A percentile compares a stretch with the other conserved stretches of the same genome.
phyloP scores from a whole-genome alignment of 768 basidiomycete genomes.

The Mycena latifolia region DNA sequence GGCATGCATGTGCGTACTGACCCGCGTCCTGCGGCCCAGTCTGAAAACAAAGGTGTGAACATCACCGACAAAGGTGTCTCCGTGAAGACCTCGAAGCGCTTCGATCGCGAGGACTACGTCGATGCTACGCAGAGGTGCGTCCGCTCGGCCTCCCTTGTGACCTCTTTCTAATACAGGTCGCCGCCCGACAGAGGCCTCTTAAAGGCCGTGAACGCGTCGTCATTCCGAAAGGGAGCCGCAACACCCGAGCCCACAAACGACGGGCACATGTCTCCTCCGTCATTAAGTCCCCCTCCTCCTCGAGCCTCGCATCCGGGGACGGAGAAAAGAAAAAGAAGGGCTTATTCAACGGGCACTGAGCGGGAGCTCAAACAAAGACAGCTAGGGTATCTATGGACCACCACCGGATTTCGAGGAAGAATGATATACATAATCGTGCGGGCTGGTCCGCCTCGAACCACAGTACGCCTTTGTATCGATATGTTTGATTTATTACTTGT shows the following conservation, averaged over 20 bases:
- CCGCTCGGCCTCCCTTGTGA: not conserved
- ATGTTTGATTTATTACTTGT: constrained; percentile 8
- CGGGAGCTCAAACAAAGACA: not conserved
- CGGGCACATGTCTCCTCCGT: constrained; percentile 28
- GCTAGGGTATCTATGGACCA: not conserved
- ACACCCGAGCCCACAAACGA: constrained; percentile 1
- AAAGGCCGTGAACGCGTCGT: constrained; percentile 62
- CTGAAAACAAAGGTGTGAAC: constrained; percentile 68
- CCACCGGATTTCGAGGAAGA: not conserved
- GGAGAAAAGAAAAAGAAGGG: constrained; percentile 46
- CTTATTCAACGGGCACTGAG: constrained; percentile 21
- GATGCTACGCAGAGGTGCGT: constrained; percentile 80
- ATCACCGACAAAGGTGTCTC: constrained; percentile 73
- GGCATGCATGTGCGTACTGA: not conserved
- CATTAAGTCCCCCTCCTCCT: constrained; percentile 39
- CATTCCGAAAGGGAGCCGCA: constrained; percentile 49
- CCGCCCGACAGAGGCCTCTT: constrained; percentile 59
- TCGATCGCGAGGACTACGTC: constrained; percentile 74
- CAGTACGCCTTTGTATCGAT: constrained; percentile 8
- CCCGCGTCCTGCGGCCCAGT: constrained; percentile 45
- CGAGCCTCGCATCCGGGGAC: constrained; percentile 38
- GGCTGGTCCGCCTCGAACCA: not conserved
- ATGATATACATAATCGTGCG: not conserved
- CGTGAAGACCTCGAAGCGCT: constrained; percentile 70
- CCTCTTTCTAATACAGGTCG: not conserved